Evolutionary conservation across 176 grass and related monocot genomes (phyloP).

Genomic region (barley (Hordeum vulgare)): DNA sequence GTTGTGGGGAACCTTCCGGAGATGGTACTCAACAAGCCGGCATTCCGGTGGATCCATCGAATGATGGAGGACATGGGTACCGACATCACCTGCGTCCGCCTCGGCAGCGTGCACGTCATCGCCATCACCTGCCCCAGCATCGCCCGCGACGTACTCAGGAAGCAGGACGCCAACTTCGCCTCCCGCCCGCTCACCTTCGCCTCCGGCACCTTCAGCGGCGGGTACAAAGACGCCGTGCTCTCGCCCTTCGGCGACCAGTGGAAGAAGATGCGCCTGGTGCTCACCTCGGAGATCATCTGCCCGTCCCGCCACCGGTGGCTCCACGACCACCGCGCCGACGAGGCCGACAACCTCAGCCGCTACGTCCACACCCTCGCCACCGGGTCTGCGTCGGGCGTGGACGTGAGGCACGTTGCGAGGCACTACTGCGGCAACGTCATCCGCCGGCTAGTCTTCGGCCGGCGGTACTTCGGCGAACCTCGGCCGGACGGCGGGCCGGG

Average conservation of each 20-base stretch:
- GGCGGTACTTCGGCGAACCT: slow-evolving; percentile 29
- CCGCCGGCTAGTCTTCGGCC: slow-evolving; percentile 11
- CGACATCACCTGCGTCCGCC: slow-evolving; percentile 40
- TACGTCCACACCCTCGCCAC: slow-evolving; percentile 10
- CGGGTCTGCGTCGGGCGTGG: neutral
- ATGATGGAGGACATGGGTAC: slow-evolving; percentile 24
- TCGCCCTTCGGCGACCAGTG: slow-evolving; percentile 34
- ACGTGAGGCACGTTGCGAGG: neutral
- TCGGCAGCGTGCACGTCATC: slow-evolving; percentile 26
- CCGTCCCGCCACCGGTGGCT: slow-evolving; percentile 2
- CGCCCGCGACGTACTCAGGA: neutral
- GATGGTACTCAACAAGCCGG: slow-evolving; percentile 22
- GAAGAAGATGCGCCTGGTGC: slow-evolving; percentile 47
- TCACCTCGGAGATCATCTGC: slow-evolving; percentile 20
- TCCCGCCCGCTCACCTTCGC: slow-evolving; percentile 34
- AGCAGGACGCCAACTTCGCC: slow-evolving; percentile 30
- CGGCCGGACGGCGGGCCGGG: neutral
- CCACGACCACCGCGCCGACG: slow-evolving; percentile 4
- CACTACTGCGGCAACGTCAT: slow-evolving; percentile 30
- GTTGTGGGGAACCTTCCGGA: slow-evolving; percentile 22
- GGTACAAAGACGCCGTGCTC: neutral
- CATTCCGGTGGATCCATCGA: slow-evolving; percentile 33
- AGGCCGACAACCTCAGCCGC: slow-evolving; percentile 32
- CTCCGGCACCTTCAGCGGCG: neutral
- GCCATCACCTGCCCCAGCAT: slow-evolving; percentile 32